Conservation (phyloP, 2,329 filamentous ascomycete genomes). For the Alternaria rosae region DNA sequence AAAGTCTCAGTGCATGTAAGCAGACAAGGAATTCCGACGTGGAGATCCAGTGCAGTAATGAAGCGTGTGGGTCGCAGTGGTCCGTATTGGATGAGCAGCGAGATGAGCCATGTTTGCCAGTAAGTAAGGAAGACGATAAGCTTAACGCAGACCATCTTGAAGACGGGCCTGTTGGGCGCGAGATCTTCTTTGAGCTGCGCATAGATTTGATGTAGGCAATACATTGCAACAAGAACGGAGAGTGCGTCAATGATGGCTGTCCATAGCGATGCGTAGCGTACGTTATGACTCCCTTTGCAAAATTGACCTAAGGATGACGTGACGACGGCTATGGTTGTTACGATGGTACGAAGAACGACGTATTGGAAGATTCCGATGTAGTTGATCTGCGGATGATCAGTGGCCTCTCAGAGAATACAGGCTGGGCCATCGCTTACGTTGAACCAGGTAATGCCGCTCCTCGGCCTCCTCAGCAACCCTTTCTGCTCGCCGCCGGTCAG, state of each 20-base stretch:
- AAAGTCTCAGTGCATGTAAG: conserved; percentile 87
- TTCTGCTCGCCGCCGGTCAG: conserved; percentile 71
- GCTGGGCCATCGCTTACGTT: conserved; percentile 61
- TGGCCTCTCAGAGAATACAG: conserved; percentile 15
- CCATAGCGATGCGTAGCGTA: conserved; percentile 86
- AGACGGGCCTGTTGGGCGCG: conserved; percentile 72
- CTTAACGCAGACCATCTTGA: conserved; percentile 88
- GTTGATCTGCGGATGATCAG: conserved; percentile 62
- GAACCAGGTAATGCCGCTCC: conserved; percentile 87
- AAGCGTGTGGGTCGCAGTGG: conserved; percentile 68
- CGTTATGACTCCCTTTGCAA: conserved; percentile 79
- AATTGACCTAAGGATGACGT: conserved; percentile 74
- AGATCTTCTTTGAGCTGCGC: conserved; percentile 75
- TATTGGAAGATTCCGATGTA: conserved; percentile 88
- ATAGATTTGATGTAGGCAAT: conserved; percentile 88
- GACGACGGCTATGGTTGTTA: conserved; percentile 79
- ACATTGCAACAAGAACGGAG: conserved; percentile 85
- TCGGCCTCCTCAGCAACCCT: conserved; percentile 75
- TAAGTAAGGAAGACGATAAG: conserved; percentile 91
- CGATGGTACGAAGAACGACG: conserved; percentile 79
- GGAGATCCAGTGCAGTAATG: conserved; percentile 76
- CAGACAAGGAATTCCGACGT: conserved; percentile 79
- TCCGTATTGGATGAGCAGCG: conserved; percentile 64
- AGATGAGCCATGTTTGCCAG: conserved; percentile 69
- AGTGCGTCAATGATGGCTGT: conserved; percentile 74